Base-by-base conservation (phyloP, 805 yeast species). In the Pichia kluyveri region DNA sequence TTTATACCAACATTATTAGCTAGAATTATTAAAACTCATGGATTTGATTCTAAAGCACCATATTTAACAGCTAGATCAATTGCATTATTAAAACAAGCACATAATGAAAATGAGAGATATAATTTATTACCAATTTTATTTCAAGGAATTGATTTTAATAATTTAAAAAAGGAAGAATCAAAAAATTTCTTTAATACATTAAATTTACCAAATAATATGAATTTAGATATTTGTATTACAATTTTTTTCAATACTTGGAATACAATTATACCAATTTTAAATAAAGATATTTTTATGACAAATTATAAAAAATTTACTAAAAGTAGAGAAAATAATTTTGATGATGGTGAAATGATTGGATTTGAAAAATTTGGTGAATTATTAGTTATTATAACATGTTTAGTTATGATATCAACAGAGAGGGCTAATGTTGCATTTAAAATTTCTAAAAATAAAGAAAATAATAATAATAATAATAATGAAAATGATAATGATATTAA, bases 181-280 rank as follows among this genome's bases (percentile, higher is more conserved):
- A 57, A 61, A 19, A 56, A 65, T 42, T 78, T 80, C 58, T 69
- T 80, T 48, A 65, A 64, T 43, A 63, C 59, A 43, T 56, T 73
- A 34, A 67, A 65, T 44, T 55, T 79, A 27, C 79, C 79, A 4
- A 69, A 82, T 23, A 72, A 82, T 47, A 61, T 78, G 26, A 78
- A 79, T 49, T 62, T 86, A 48, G 96, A 89, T 62, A 79, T 80
- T 27, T 71, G 86, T 31, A 73, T 85, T 18, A 73, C 83, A 0
- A 60, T 79, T 4, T 89, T 76, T 60, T 88, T 87, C 65, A 80
- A 79, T 52, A 82, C 83, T 49, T 89, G 96, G 95, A 82, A 85
- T 30, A 71, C 76, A 27, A 65, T 79, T 6, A 69, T 82, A 23
- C 95, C 96, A 0, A 70, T 86, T 15, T 59, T 89, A 46, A 86